A percentile compares a stretch with the other conserved stretches of the same genome.
Evolutionary conservation across 768 basidiomycete species (phyloP).

Genomic region (Sistotremastrum niveocremeum): DNA sequence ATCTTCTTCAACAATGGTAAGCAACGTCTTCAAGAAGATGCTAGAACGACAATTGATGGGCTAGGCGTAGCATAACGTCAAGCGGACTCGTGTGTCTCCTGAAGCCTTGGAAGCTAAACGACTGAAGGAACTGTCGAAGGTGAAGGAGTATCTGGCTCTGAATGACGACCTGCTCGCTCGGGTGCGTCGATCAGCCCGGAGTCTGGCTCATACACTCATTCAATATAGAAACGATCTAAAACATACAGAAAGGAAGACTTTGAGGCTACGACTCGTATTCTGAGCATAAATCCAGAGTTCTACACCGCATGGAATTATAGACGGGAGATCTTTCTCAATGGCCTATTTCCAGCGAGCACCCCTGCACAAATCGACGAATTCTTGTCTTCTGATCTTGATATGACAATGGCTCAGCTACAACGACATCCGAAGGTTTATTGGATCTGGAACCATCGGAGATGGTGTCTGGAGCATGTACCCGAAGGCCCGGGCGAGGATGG

Average conservation of each 20-base stretch:
- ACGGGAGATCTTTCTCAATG: conserved; percentile 58
- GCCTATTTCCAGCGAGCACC: conserved; percentile 54
- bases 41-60: background rate
- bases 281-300: conserved; percentile 86
- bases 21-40: background rate
- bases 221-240: conserved; percentile 47
- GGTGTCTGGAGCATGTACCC: conserved; percentile 87
- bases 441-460: conserved; percentile 96
- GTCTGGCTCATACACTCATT: background rate
- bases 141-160: conserved; percentile 60
- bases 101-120: conserved; percentile 56
- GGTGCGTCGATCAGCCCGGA: conserved; percentile 27
- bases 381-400: conserved; percentile 58
- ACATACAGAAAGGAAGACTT: conserved; percentile 70
- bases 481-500: conserved; percentile 41
- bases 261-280: conserved; percentile 57
- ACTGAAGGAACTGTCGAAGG: conserved; percentile 58
- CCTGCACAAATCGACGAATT: conserved; percentile 46
- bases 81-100: conserved; percentile 40
- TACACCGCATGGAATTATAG: conserved; percentile 97
- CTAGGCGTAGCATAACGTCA: conserved; percentile 48
- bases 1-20: background rate
- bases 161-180: conserved; percentile 48
- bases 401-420: conserved; percentile 74
- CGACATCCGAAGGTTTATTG: conserved; percentile 91